These are phyloP conservation scores for Sarcodon aspratus DNA, from an alignment of 768 basidiomycete species.

Conservation along the genomic window DNA sequence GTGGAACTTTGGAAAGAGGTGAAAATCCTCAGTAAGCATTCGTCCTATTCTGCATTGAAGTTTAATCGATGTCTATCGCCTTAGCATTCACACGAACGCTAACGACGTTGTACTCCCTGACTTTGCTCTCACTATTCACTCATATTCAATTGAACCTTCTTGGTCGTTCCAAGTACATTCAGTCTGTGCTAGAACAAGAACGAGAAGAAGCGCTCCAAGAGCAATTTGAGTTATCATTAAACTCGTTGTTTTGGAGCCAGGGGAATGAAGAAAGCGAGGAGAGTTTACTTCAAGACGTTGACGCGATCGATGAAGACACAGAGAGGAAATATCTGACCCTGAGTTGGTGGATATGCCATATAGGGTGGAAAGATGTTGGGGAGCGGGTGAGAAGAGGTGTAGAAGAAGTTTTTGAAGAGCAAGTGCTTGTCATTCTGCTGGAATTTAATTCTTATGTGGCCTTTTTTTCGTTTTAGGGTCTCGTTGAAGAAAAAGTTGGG, in stretches of 20 bases:
- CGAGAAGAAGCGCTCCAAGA: slow-evolving; percentile 45
- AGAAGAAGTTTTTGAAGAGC: slow-evolving; percentile 81
- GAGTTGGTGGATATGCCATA: slow-evolving; percentile 88
- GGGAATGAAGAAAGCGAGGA: slow-evolving; percentile 10
- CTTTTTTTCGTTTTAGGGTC: slow-evolving; percentile 37
- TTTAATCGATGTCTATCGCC: slow-evolving; percentile 3
- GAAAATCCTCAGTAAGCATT: slow-evolving; percentile 66
- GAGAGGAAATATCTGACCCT: slow-evolving; percentile 77
- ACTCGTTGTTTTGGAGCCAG: slow-evolving; percentile 22
- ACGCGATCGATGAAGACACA: slow-evolving; percentile 44
- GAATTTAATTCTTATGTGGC: not conserved
- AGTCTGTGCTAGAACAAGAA: slow-evolving; percentile 50
- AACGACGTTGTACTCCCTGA: slow-evolving; percentile 77
- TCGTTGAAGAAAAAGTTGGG: slow-evolving; percentile 72
- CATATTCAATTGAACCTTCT: slow-evolving; percentile 79
- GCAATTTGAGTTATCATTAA: slow-evolving; percentile 26
- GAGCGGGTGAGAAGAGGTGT: slow-evolving; percentile 64
- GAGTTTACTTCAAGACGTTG: slow-evolving; percentile 18
- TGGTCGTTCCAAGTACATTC: slow-evolving; percentile 71
- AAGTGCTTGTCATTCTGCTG: slow-evolving; percentile 14
- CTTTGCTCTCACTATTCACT: slow-evolving; percentile 79
- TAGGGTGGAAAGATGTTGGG: slow-evolving; percentile 82
- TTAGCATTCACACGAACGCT: slow-evolving; percentile 81
- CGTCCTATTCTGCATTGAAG: not conserved
- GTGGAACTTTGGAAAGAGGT: slow-evolving; percentile 88